Evolutionary conservation across 1,139 yeast species (phyloP).

Genomic region (Yamadazyma mexicana): DNA sequence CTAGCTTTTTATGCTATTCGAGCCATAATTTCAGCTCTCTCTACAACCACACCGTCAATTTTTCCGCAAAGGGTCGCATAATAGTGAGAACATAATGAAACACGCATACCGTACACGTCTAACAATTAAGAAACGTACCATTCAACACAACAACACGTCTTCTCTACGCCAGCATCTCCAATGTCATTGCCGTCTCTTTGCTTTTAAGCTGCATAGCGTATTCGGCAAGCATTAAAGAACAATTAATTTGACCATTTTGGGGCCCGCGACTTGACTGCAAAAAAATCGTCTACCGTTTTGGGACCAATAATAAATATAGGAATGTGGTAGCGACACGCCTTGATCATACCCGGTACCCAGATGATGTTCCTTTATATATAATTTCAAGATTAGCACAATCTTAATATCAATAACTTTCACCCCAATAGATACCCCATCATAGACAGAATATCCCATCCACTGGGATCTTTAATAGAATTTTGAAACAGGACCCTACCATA

Average conservation of each 20-base stretch:
- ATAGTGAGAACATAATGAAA: too few relatives aligned
- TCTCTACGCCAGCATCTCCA: too few relatives aligned
- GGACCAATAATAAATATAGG: slow-evolving; percentile 3
- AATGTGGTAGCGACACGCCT: not conserved
- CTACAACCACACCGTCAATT: too few relatives aligned
- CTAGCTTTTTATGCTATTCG: too few relatives aligned
- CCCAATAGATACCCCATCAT: not conserved
- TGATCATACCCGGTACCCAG: not conserved
- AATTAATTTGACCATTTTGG: not conserved
- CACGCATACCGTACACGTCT: too few relatives aligned
- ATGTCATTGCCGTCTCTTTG: too few relatives aligned
- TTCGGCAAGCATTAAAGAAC: not conserved
- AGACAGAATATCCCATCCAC: too few relatives aligned
- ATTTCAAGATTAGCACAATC: not conserved
- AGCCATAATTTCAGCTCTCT: too few relatives aligned
- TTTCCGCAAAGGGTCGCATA: too few relatives aligned
- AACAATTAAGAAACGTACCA: too few relatives aligned
- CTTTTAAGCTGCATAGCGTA: too few relatives aligned
- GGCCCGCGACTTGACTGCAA: slow-evolving; percentile 1
- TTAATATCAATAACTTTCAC: too few relatives aligned
- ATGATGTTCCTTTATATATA: not conserved
- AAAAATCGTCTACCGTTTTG: slow-evolving; percentile 3
- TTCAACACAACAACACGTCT: not conserved
- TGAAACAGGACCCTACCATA: not conserved
- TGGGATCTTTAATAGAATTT: not conserved